phyloP scores from a whole-genome alignment of 176 grass and related monocot species.

The Alopecurus myosuroides region DNA sequence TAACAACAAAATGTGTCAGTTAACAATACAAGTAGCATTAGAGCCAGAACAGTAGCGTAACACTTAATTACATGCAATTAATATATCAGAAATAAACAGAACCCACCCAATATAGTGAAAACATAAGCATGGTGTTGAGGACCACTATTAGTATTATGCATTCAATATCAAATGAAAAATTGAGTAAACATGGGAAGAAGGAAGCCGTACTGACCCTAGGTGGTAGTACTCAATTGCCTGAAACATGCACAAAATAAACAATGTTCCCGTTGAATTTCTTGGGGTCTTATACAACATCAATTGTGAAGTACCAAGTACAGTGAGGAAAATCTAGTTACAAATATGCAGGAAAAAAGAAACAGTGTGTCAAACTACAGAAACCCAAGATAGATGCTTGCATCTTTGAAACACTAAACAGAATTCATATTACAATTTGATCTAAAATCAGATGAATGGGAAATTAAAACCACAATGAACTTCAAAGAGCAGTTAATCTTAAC shows the following conservation, averaged over 20 bases:
- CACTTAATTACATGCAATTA: neutral
- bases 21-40: neutral
- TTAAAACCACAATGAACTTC: neutral
- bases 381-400: neutral
- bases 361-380: neutral
- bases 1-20: slow-evolving; percentile 28
- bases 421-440: neutral
- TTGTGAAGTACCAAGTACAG: neutral
- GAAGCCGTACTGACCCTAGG: neutral
- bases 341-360: slow-evolving; percentile 7
- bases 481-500: slow-evolving; percentile 11
- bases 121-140: neutral
- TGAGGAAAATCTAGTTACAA: neutral
- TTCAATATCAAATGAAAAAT: slow-evolving; percentile 2
- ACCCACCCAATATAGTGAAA: neutral
- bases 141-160: neutral
- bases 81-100: neutral
- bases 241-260: neutral
- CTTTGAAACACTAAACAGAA: slow-evolving; percentile 1
- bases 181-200: neutral
- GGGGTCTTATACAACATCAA: neutral
- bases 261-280: neutral
- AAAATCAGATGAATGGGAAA: neutral
- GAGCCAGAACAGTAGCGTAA: neutral
- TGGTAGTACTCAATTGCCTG: neutral